phyloP scores from a whole-genome alignment of 768 basidiomycete genomes.

The Phaffia tasmanica region DNA sequence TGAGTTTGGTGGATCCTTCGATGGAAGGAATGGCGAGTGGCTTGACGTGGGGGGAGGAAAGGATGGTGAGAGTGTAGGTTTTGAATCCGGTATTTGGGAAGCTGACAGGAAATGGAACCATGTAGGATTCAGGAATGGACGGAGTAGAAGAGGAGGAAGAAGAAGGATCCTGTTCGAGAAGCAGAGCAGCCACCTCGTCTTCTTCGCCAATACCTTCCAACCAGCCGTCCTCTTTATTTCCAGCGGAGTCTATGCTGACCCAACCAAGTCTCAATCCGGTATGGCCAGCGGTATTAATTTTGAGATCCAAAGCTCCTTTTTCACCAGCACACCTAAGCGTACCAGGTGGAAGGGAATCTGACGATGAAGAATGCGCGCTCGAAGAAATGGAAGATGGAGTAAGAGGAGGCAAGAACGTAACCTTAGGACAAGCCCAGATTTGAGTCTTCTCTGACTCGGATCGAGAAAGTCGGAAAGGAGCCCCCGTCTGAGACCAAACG shows the following conservation, averaged over 20 bases:
- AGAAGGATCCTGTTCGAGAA: slow-evolving; percentile 45
- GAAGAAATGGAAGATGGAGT: slow-evolving; percentile 35
- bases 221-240: slow-evolving; percentile 55
- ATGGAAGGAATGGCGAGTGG: slow-evolving; percentile 8
- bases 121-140: slow-evolving; percentile 54
- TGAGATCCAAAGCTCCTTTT: slow-evolving; percentile 41
- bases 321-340: slow-evolving; percentile 58
- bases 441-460: not conserved
- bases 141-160: slow-evolving; percentile 62
- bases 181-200: slow-evolving; percentile 34
- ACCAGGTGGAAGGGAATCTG: slow-evolving; percentile 65
- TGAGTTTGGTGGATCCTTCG: not conserved
- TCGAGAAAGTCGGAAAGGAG: no score
- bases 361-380: slow-evolving; percentile 55
- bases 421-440: slow-evolving; percentile 19
- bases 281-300: slow-evolving; percentile 43
- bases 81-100: slow-evolving; percentile 12
- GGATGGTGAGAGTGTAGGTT: slow-evolving; percentile 20
- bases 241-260: slow-evolving; percentile 54
- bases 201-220: slow-evolving; percentile 74
- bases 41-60: slow-evolving; percentile 11
- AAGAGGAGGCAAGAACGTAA: slow-evolving; percentile 6
- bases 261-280: slow-evolving; percentile 55
- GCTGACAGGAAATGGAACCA: slow-evolving; percentile 29
- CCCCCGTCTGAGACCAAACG: slow-evolving; percentile 37